phyloP scores from a whole-genome alignment of 225 moss, liverwort and hornwort genomes.

The Thuidium tamariscinum region DNA sequence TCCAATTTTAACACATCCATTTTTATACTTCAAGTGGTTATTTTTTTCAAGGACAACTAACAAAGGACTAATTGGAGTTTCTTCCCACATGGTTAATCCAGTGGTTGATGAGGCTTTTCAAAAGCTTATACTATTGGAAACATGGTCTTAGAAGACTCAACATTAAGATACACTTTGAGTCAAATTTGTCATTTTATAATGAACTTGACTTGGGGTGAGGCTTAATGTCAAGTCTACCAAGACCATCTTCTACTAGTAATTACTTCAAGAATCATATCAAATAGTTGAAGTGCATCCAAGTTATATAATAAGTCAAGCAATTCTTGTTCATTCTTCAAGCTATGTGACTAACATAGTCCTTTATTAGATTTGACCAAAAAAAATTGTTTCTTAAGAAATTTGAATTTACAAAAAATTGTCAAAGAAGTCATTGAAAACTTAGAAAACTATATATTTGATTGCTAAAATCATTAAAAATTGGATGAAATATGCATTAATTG shows the following conservation, averaged over 20 bases:
- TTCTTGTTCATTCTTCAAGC: not conserved
- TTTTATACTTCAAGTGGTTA: accelerated
- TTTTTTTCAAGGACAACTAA: not conserved
- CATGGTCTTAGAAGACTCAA: too few relatives aligned
- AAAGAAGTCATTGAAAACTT: too few relatives aligned
- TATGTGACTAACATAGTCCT: accelerated
- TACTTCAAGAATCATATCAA: not conserved
- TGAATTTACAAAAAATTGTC: too few relatives aligned
- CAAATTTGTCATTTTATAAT: not conserved
- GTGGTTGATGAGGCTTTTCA: accelerated
- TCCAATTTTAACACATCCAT: accelerated
- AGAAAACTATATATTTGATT: too few relatives aligned
- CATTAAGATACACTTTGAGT: accelerated
- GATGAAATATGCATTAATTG: too few relatives aligned
- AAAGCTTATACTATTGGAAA: too few relatives aligned
- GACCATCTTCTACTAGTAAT: not conserved
- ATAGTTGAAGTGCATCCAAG: not conserved
- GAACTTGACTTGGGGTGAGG: not conserved
- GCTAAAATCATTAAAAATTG: too few relatives aligned
- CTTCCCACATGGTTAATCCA: accelerated
- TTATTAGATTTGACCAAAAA: too few relatives aligned
- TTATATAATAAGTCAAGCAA: not conserved
- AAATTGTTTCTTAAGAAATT: too few relatives aligned
- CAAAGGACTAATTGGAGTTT: not conserved
- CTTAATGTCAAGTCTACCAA: accelerated